Conservation (phyloP, 1,139 yeast species). For the Saccharomyces hybrid region DNA sequence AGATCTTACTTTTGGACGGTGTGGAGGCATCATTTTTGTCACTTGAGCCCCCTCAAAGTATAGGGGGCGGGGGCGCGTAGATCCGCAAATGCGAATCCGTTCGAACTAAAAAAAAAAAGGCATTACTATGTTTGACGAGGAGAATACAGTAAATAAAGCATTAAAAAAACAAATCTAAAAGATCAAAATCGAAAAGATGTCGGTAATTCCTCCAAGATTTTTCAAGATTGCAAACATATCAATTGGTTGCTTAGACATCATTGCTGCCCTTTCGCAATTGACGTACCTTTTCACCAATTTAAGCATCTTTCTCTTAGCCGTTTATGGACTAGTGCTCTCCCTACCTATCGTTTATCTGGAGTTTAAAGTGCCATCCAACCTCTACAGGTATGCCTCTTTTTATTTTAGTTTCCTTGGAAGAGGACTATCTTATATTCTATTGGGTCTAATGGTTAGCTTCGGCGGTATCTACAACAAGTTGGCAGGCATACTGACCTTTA, state of each 20-base stretch:
- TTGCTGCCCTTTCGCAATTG: constrained; percentile 34
- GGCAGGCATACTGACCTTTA: constrained; percentile 47
- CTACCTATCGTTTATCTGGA: constrained; percentile 53
- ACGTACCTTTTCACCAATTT: constrained; percentile 14
- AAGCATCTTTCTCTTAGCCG: constrained; percentile 17
- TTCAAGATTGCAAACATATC: constrained; percentile 59
- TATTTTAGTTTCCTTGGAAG: constrained; percentile 74
- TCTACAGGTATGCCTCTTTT: constrained; percentile 69
- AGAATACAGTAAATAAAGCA: not conserved
- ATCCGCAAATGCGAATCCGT: not conserved
- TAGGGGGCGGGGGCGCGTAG: not conserved
- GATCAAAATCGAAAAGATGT: constrained; percentile 2
- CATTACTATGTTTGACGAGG: not conserved
- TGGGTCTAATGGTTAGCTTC: constrained; percentile 58
- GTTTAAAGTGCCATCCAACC: constrained; percentile 58
- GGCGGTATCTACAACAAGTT: constrained; percentile 50
- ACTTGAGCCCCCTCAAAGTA: not conserved
- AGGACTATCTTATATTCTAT: constrained; percentile 62
- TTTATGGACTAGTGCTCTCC: constrained; percentile 45
- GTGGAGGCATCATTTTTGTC: too few relatives aligned
- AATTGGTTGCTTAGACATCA: constrained; percentile 50
- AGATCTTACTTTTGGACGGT: too few relatives aligned
- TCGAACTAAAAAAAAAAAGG: too few relatives aligned
- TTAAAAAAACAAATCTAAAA: not conserved
- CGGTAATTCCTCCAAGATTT: constrained; percentile 13